Conservation (phyloP, 805 yeast species). For the Suhomyces prunicola region DNA sequence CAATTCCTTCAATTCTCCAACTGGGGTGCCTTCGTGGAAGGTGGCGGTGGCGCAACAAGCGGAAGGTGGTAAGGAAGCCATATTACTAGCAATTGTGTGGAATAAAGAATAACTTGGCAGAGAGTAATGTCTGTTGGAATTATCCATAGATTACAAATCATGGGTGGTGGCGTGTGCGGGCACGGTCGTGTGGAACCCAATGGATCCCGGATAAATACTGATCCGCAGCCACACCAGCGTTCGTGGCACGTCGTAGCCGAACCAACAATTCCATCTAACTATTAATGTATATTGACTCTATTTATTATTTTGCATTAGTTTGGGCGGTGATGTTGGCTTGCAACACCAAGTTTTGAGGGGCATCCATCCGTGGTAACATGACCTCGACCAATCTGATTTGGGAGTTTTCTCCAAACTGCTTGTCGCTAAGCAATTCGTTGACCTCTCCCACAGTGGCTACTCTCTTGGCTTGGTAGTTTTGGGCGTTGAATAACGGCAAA, state of each 20-base stretch:
- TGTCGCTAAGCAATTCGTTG: slow-evolving; percentile 45
- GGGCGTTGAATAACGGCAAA: slow-evolving; percentile 59
- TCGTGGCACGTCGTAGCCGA: no score
- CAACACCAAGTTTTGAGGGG: slow-evolving; percentile 54
- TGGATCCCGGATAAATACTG: no score
- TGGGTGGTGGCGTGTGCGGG: no score
- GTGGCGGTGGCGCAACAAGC: slow-evolving; percentile 21
- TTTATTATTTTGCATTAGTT: slow-evolving; percentile 8
- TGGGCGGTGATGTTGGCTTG: slow-evolving; percentile 20
- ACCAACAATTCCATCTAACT: no score
- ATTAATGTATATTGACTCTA: not conserved
- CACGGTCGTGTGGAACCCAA: no score
- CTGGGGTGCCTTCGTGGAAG: slow-evolving; percentile 28
- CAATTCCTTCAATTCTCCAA: slow-evolving; percentile 18
- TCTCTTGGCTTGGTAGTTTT: slow-evolving; percentile 50
- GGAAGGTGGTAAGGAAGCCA: slow-evolving; percentile 14
- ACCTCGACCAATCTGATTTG: slow-evolving; percentile 66
- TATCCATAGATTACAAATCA: no score
- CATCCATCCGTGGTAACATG: slow-evolving; percentile 67
- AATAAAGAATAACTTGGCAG: not conserved
- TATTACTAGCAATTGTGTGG: not conserved
- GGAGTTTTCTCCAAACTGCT: slow-evolving; percentile 50
- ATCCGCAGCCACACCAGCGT: no score
- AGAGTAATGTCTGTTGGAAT: no score
- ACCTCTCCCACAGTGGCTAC: slow-evolving; percentile 58